Conservation (phyloP, 2,329 filamentous ascomycete species). For the Decorospora gaudefroyi region DNA sequence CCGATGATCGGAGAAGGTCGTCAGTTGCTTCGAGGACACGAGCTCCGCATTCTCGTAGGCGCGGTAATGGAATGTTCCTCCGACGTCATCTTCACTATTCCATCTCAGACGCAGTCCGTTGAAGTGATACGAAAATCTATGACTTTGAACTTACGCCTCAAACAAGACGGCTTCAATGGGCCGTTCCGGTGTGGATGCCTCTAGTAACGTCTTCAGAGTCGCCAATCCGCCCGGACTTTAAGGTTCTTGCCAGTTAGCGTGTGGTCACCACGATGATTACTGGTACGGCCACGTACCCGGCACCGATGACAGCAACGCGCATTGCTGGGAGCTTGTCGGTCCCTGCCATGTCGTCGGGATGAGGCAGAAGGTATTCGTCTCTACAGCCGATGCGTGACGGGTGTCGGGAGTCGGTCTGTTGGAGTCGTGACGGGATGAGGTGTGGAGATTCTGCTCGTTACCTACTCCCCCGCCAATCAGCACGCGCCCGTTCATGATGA, state of each 20-base stretch:
- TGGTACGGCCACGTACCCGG: constrained; percentile 25
- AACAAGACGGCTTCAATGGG: constrained; percentile 54
- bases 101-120: no score
- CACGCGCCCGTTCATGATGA: no score
- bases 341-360: constrained; percentile 10
- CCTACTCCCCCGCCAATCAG: no score
- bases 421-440: no score
- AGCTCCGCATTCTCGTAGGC: constrained; percentile 58
- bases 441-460: no score
- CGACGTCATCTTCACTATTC: constrained; percentile 50
- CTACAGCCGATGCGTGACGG: no score
- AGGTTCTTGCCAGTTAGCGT: neutral
- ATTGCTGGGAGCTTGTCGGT: constrained; percentile 26
- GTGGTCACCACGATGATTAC: constrained; percentile 1
- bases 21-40: constrained; percentile 58
- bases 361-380: no score
- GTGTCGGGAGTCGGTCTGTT: no score
- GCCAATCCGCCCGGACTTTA: constrained; percentile 34
- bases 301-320: constrained; percentile 37
- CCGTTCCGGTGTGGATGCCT: constrained; percentile 36
- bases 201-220: constrained; percentile 38
- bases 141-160: constrained; percentile 40
- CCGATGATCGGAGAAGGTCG: constrained; percentile 57
- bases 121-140: no score
- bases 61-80: constrained; percentile 56